Base-by-base conservation (phyloP, 2,329 filamentous ascomycete species). In the Trematosphaeria pertusa region DNA sequence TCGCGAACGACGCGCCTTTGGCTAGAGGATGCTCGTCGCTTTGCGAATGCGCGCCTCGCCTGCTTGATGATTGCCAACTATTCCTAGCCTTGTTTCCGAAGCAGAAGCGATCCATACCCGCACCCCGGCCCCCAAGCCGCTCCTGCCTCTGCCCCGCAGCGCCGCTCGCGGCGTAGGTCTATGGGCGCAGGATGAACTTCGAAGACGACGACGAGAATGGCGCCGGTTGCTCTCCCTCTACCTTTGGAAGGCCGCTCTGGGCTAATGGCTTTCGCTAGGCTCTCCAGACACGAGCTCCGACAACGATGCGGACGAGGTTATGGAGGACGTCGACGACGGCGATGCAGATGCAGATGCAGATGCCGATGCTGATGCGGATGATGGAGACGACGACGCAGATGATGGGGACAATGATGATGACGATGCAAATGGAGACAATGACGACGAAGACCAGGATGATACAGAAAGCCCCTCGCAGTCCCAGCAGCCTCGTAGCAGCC, bases 181-280 rank as follows among this genome's bases (percentile, higher is more conserved):
- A 54, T 55, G 46, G 53, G 48, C 40, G 41, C 58, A 64, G 42
- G 39, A 72, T 72, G 69, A 72, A 75, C 49, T 78, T 77, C 54
- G 75, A 78, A 54, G 76, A 78, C 50, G 76, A 78, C 48, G 75
- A 72, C 35, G 70, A 73, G 6, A 71, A 73, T 60, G 70, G 69
- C 52, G 63, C 59, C 47, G 70, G 67, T 67, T 56, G 69, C 47
- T 12, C n/a, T 31, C 32, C 33, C 11, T n/a, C 4, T 14, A 22
- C 34, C 15, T 34, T 18, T 15, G 22, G 15, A 17, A 20, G 8
- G 5, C 33, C 28, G 14, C 31, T 18, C 30, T 34, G 22, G 31
- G 34, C 55, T 61, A 33, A 62, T 45, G 8, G 40, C 42, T 31
- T 69, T 33, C 59, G 50, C 3, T 62, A 58, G 69, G 60, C 34